These are phyloP conservation scores for Yamadazyma ubonensis DNA, from an alignment of 805 yeast species.

Conservation along the genomic window DNA sequence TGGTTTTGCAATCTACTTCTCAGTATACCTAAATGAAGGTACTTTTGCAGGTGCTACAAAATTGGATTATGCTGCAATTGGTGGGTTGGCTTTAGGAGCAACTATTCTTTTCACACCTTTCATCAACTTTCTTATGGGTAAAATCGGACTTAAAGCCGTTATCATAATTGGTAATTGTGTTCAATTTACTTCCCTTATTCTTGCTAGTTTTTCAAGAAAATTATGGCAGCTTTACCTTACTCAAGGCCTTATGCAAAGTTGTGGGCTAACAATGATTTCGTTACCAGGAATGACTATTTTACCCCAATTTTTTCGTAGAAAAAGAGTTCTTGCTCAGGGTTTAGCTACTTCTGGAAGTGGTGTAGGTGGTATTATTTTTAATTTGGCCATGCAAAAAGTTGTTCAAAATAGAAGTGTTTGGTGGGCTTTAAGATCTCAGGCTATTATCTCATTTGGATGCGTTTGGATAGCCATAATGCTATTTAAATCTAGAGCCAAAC, in stretches of 20 bases:
- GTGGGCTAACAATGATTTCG: conserved; percentile 55
- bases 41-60: conserved; percentile 54
- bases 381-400: conserved; percentile 48
- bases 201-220: conserved; percentile 54
- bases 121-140: conserved; percentile 46
- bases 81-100: conserved; percentile 63
- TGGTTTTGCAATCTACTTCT: conserved; percentile 63
- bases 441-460: conserved; percentile 34
- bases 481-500: conserved; percentile 18
- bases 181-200: conserved; percentile 53
- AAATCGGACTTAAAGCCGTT: conserved; percentile 39
- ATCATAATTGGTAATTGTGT: conserved; percentile 47
- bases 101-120: conserved; percentile 54
- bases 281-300: conserved; percentile 59
- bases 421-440: conserved; percentile 54
- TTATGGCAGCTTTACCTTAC: conserved; percentile 68
- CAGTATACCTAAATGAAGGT: conserved; percentile 51
- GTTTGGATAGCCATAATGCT: conserved; percentile 23
- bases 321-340: conserved; percentile 54
- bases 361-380: conserved; percentile 50
- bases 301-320: conserved; percentile 71
- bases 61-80: conserved; percentile 63
- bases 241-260: conserved; percentile 65
- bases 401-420: conserved; percentile 34
- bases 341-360: conserved; percentile 53